These are phyloP conservation scores for Ambrosiella cleistominuta DNA, from an alignment of 2,329 filamentous ascomycete species.

Conservation along the genomic window DNA sequence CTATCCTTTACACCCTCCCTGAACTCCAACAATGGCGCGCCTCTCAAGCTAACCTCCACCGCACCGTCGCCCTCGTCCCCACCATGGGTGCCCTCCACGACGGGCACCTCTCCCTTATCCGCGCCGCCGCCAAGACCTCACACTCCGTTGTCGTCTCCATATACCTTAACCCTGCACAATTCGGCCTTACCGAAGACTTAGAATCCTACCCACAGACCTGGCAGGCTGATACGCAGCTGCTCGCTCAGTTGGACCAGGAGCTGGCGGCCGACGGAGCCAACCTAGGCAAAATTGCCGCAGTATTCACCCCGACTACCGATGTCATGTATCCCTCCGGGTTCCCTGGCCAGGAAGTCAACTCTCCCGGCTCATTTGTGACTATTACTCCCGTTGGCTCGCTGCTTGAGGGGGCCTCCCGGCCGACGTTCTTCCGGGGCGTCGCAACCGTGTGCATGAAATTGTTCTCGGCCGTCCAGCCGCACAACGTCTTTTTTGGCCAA, in stretches of 20 bases:
- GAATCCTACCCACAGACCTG: conserved; percentile 80
- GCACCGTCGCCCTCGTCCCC: conserved; percentile 68
- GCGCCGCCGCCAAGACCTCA: conserved; percentile 67
- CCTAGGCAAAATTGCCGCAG: conserved; percentile 54
- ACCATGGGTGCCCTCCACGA: conserved; percentile 97
- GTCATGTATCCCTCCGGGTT: conserved; percentile 79
- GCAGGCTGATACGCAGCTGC: conserved; percentile 52
- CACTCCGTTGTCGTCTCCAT: conserved; percentile 78
- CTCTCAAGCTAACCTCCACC: neutral
- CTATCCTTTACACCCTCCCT: neutral
- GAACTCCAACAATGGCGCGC: neutral
- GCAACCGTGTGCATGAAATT: conserved; percentile 88
- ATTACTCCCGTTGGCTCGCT: conserved; percentile 70
- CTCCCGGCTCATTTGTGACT: conserved; percentile 74
- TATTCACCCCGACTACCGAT: conserved; percentile 69
- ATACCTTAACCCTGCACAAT: conserved; percentile 94
- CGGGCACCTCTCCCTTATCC: conserved; percentile 74
- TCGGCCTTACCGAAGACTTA: conserved; percentile 76
- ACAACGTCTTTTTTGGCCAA: conserved; percentile 79
- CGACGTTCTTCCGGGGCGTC: conserved; percentile 91
- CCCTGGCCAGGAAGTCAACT: conserved; percentile 53
- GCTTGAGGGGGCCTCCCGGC: conserved; percentile 69
- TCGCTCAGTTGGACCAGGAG: conserved; percentile 53
- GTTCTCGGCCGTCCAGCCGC: conserved; percentile 36
- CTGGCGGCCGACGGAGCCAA: conserved; percentile 43